Base-by-base conservation (phyloP, 75 land plant species). In the Selaginella moellendorffii region DNA sequence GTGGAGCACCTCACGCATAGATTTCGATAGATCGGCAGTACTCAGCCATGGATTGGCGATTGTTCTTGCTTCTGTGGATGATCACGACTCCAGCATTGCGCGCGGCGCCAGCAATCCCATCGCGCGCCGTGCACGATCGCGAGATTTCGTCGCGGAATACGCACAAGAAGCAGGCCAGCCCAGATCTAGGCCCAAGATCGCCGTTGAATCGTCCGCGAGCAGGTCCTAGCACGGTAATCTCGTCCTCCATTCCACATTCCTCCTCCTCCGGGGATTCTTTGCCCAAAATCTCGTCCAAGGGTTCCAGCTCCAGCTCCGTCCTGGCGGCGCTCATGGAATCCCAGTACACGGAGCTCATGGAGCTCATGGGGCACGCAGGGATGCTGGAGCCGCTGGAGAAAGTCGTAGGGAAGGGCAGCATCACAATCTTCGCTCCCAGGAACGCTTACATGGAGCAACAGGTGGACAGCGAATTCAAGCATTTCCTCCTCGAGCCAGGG, bases 401-500 rank as follows among this genome's bases (percentile, higher is more conserved):
- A 21, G 24, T 24, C 9, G 59, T 56, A 8, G 19, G 25, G 19
- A 56, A 56, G 9, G 59, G 59, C 21, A 56, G 24, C 24, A 25
- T 56, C 9, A 56, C 59, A 21, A 56, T 56, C n/a, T 56, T 56
- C 24, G 59, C 59, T 8, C 24, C 24, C 9, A 25, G 24, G 59
- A 56, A 56, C n/a, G 59, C 21, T 2, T 56, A 56, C 24, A 21
- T 56, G 19, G 59, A 56, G 59, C 59, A 56, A 8, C 59, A 56
- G 24, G 19, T 56, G 19, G 59, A 56, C 24, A 21, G 9, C n/a
- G 59, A 56, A 25, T 56, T 56, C 59, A 56, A 56, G 24, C 17
- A 19, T 56, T 56, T 21, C 24, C 24, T 56, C 5, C 24, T 56
- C 23, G 25, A 8, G 24, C 59, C 59, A 8, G 59, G 25, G 25